Base-by-base conservation (phyloP, 768 basidiomycete species). In the Ramaria sp. region DNA sequence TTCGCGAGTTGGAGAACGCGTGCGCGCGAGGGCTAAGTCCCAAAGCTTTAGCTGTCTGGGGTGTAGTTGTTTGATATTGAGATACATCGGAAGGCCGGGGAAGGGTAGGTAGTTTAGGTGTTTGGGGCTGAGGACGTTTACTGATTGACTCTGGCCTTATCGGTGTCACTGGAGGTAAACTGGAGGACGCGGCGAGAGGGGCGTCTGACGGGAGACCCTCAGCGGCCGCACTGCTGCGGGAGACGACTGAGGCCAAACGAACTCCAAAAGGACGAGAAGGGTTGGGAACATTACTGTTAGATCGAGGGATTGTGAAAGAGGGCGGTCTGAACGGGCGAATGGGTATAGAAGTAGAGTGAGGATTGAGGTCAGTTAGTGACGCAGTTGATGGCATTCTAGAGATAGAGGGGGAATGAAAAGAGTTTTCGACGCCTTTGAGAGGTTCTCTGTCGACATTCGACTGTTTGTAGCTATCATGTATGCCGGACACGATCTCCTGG, bases 1-100 rank as follows among this genome's bases (percentile, higher is more conserved):
- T 11, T 24, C 13, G 9, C 20, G 58, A 59, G 31, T n/a, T 41
- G n/a, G 45, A 51, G 33, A 53, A 58, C 11, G 38, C 38, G 24
- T 37, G 57, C 15, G 57, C 51, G 0, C 67, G 65, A 22, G 66
- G 63, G 1, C 64, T 68, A 51, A 67, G 53, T 0, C 69, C 69
- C 12, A 70, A 58, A 1, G 58, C 30, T 54, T 63, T 67, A 7
- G 30, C 13, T 31, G 49, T 57, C 11, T 50, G 45, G 37, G 55
- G 48, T 13, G 55, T 52, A 19, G 13, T 39, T n/a, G 11, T 38
- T 39, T 34, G 30, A 15, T 22, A 24, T 13, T 38, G 51, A 19
- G 24, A 37, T 37, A 31, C 2, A 20, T 19, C 6, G 22, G 7
- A 17, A 17, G 31, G 27, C 11, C 7, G 7, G 33, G 20, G 30